phyloP scores from a whole-genome alignment of 768 basidiomycete species.

The Serpula lacrymans region DNA sequence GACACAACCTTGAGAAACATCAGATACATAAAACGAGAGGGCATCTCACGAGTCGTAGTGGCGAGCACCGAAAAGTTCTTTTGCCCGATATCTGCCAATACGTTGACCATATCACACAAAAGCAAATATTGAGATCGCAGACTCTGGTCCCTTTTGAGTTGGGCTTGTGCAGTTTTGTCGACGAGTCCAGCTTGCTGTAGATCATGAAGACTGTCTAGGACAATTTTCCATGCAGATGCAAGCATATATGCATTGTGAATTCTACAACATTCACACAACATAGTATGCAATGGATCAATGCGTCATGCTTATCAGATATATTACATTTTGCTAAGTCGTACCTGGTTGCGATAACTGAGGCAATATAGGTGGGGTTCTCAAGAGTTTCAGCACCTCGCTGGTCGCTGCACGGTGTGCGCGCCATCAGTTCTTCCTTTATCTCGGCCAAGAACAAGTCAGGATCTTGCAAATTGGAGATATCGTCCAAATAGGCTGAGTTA shows the following conservation, averaged over 20 bases:
- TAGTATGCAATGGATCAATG: no score
- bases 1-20: constrained; percentile 5
- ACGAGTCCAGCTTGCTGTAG: constrained; percentile 53
- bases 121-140: constrained; percentile 60
- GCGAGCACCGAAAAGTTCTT: constrained; percentile 65
- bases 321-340: constrained; percentile 29
- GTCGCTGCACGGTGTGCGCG: constrained; percentile 39
- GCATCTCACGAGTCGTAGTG: constrained; percentile 59
- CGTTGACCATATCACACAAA: constrained; percentile 59
- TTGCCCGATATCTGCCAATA: constrained; percentile 60
- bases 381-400: constrained; percentile 16
- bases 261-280: constrained; percentile 34
- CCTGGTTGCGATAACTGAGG: constrained; percentile 59
- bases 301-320: no score
- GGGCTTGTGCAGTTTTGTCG: constrained; percentile 48
- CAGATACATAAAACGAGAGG: constrained; percentile 3
- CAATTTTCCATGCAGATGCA: constrained; percentile 79
- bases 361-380: constrained; percentile 49
- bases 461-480: constrained; percentile 66
- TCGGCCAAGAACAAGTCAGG: constrained; percentile 56
- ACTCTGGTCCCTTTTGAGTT: constrained; percentile 48
- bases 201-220: constrained; percentile 53
- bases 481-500: constrained; percentile 58
- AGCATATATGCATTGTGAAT: constrained; percentile 82
- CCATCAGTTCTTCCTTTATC: constrained; percentile 53